A percentile compares a stretch with the other conserved stretches of the same genome.
phyloP scores from a whole-genome alignment of 768 basidiomycete species.

The Collybiopsis luxurians region DNA sequence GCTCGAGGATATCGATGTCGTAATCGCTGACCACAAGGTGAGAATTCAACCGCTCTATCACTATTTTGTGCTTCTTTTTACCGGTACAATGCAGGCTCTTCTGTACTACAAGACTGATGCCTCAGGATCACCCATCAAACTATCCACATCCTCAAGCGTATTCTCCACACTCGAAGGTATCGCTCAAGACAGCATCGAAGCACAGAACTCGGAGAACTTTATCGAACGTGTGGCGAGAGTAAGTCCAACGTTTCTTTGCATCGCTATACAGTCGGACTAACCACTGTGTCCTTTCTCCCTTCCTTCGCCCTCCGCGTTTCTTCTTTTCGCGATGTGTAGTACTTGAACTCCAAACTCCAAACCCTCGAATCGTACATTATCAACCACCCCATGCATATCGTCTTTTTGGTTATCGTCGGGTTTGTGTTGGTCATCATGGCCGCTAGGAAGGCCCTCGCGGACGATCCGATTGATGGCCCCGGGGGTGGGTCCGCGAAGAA shows the following conservation, averaged over 20 bases:
- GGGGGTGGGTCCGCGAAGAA: constrained; percentile 15
- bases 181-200: constrained; percentile 41
- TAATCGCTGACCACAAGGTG: constrained; percentile 84
- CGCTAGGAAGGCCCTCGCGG: constrained; percentile 21
- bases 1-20: constrained; percentile 43
- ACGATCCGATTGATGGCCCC: constrained; percentile 18
- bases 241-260: constrained; percentile 13
- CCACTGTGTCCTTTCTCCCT: background rate
- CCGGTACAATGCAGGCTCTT: constrained; percentile 43
- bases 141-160: constrained; percentile 50
- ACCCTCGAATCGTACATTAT: constrained; percentile 33
- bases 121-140: constrained; percentile 48
- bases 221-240: constrained; percentile 69
- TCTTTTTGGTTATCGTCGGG: constrained; percentile 26
- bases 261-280: background rate
- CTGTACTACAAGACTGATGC: constrained; percentile 76
- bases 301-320: too few species aligned
- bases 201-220: constrained; percentile 67
- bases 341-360: constrained; percentile 38
- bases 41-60: constrained; percentile 16
- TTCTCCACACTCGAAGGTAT: constrained; percentile 72
- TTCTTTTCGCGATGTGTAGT: constrained; percentile 21
- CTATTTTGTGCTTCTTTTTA: background rate
- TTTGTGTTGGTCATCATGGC: constrained; percentile 27
- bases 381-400: constrained; percentile 30